Evolutionary conservation across 306 rosid genomes (phyloP).

Genomic region (Prunus dulcis): DNA sequence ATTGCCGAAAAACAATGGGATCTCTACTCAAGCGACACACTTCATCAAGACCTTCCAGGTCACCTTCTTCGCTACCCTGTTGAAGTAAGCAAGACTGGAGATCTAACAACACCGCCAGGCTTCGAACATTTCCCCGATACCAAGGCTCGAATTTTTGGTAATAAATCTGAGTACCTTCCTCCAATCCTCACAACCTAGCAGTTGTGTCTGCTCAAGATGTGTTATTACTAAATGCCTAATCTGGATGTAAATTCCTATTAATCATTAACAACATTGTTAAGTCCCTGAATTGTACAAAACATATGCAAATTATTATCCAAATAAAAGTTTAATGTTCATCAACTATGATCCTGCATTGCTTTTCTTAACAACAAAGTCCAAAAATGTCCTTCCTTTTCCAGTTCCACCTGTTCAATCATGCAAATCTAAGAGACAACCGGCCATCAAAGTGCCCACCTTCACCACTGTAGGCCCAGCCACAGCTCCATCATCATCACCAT

Average conservation of each 20-base stretch:
- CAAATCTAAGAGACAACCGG: background rate
- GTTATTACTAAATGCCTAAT: background rate
- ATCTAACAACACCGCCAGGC: conserved; percentile 21
- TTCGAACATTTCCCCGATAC: conserved; percentile 47
- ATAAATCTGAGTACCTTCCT: conserved; percentile 27
- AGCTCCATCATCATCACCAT: background rate
- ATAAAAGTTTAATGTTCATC: background rate
- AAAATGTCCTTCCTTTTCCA: background rate
- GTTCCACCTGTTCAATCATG: background rate
- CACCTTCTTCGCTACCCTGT: conserved; percentile 48
- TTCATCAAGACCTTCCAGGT: conserved; percentile 17
- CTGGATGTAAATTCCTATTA: background rate
- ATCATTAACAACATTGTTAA: background rate
- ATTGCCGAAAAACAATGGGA: conserved; percentile 32
- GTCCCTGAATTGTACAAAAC: background rate
- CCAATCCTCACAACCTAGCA: conserved; percentile 43
- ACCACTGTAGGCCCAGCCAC: background rate
- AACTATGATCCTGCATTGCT: background rate
- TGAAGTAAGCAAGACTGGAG: conserved; percentile 22
- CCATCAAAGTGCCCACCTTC: background rate
- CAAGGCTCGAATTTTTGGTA: conserved; percentile 43
- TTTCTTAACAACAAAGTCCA: background rate
- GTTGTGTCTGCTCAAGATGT: background rate
- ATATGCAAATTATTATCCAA: background rate
- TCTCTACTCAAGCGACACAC: conserved; percentile 12